Percentiles rank a stretch among this genome's conserved stretches.
Evolutionary conservation across 148 eudicot species (phyloP).

Genomic region (Heliamphora exappendiculata): DNA sequence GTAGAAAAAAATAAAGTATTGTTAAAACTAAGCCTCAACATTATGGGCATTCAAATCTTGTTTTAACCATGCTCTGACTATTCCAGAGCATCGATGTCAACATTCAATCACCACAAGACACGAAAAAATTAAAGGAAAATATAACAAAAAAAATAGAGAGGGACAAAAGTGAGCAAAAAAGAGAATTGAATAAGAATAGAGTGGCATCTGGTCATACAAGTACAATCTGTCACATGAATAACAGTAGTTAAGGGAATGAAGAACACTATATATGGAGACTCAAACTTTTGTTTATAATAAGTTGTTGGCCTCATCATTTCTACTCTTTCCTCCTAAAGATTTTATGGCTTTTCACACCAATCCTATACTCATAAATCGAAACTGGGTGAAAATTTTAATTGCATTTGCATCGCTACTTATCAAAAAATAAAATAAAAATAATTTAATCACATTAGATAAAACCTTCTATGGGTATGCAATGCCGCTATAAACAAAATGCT

Average conservation of each 20-base stretch:
- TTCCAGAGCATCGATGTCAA: background rate
- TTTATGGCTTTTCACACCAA: background rate
- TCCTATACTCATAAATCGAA: background rate
- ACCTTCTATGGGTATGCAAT: background rate
- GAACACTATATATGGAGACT: background rate
- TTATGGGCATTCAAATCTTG: background rate
- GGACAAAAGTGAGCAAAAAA: background rate
- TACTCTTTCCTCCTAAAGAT: background rate
- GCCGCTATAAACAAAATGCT: background rate
- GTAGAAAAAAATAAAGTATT: constrained; percentile 17
- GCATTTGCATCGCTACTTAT: too few relatives aligned
- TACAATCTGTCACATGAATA: background rate
- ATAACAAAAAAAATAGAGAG: background rate
- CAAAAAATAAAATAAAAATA: too few relatives aligned
- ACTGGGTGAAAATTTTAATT: background rate
- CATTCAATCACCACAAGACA: background rate
- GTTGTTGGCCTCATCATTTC: background rate
- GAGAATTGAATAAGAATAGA: background rate
- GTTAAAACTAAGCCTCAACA: background rate
- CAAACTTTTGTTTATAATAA: background rate
- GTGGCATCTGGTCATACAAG: background rate
- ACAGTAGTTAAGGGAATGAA: background rate
- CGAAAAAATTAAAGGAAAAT: background rate
- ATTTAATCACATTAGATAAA: background rate
- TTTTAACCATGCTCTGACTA: too few relatives aligned